Evolutionary conservation across 2,329 filamentous ascomycete species (phyloP).

Genomic region (Talaromyces piceae): DNA sequence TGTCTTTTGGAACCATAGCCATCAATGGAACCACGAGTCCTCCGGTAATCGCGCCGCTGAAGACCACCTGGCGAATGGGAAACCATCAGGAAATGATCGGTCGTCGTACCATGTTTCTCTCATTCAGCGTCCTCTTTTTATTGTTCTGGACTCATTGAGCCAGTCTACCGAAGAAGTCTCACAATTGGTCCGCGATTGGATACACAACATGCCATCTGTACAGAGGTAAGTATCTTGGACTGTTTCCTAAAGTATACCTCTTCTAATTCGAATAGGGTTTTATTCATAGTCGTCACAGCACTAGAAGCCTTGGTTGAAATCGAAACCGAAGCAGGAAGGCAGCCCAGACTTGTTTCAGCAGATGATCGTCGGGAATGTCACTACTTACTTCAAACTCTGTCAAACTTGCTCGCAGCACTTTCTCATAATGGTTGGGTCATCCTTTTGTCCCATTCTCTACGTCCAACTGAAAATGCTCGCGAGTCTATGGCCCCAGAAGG

Average conservation of each 20-base stretch:
- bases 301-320: conserved; percentile 25
- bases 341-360: background rate
- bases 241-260: background rate
- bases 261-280: conserved; percentile 21
- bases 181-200: conserved; percentile 72
- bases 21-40: conserved; percentile 31
- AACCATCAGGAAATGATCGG: conserved; percentile 18
- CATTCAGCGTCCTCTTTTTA: conserved; percentile 70
- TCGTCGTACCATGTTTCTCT: conserved; percentile 47
- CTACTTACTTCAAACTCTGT: conserved; percentile 69
- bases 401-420: conserved; percentile 62
- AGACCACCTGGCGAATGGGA: conserved; percentile 10
- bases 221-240: conserved; percentile 35
- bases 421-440: conserved; percentile 64
- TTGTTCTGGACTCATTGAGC: conserved; percentile 69
- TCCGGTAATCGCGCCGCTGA: conserved; percentile 26
- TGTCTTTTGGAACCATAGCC: conserved; percentile 37
- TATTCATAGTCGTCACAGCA: conserved; percentile 29
- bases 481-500: conserved; percentile 45
- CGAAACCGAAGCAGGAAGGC: conserved; percentile 8
- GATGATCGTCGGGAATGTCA: conserved; percentile 69
- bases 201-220: conserved; percentile 52
- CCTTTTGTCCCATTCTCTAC: conserved; percentile 56
- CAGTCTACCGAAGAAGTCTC: conserved; percentile 67
- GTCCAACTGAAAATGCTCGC: conserved; percentile 41